Conservation (phyloP, 352 stramenopile genomes). For the Phytophthora macrochlamydospora region DNA sequence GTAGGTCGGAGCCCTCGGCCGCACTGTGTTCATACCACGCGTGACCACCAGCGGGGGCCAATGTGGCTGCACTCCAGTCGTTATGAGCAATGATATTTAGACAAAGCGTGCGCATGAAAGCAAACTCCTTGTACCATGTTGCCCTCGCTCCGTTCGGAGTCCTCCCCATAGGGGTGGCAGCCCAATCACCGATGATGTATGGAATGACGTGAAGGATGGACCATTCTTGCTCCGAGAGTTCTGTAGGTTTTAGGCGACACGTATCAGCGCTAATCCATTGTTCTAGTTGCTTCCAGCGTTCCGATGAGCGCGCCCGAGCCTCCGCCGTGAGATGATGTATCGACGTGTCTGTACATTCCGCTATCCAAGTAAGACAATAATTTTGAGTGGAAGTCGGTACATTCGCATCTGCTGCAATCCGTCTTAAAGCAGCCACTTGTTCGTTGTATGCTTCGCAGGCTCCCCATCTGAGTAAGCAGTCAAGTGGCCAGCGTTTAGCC, state of each 20-base stretch:
- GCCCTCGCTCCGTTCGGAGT: neutral
- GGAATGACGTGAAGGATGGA: neutral
- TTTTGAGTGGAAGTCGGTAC: neutral
- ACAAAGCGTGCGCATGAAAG: neutral
- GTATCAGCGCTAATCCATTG: neutral
- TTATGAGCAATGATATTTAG: neutral
- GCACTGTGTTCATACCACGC: neutral
- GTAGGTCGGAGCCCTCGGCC: neutral
- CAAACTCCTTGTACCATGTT: slow-evolving; percentile 4
- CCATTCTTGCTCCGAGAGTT: neutral
- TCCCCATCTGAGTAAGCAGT: neutral
- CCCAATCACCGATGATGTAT: slow-evolving; percentile 1
- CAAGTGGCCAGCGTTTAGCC: slow-evolving; percentile 3
- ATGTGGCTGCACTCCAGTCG: slow-evolving; percentile 3
- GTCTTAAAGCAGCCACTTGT: neutral
- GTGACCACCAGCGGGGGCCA: neutral
- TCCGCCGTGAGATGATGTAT: neutral
- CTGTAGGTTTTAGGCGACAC: neutral
- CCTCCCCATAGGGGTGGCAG: neutral
- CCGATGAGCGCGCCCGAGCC: neutral
- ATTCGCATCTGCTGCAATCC: neutral
- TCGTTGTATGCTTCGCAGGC: neutral
- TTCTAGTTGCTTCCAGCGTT: neutral
- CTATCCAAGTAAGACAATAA: neutral
- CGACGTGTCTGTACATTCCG: neutral